Percentiles rank a stretch among this genome's conserved stretches.
Evolutionary conservation across 352 stramenopile species (phyloP).

Genomic region (Elongisporangium senticosum): DNA sequence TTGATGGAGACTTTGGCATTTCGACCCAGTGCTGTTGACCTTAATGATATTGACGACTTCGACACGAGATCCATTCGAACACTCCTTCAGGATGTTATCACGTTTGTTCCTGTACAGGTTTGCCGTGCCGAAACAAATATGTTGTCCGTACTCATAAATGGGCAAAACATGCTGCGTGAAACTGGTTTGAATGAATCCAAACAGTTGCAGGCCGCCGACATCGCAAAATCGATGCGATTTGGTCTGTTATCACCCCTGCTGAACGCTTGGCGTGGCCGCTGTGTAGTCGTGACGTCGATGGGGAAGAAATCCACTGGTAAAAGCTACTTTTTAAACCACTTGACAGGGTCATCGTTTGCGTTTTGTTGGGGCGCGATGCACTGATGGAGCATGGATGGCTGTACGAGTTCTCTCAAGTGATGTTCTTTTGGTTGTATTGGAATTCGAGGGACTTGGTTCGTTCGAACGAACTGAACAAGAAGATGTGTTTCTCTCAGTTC

Average conservation of each 20-base stretch:
- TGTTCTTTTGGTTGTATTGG: slow-evolving; percentile 60
- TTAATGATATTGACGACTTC: slow-evolving; percentile 3
- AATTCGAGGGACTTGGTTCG: slow-evolving; percentile 71
- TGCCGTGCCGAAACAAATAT: slow-evolving; percentile 59
- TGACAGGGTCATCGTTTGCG: slow-evolving; percentile 72
- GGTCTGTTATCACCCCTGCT: slow-evolving; percentile 38
- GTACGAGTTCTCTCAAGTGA: slow-evolving; percentile 18
- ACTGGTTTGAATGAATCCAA: slow-evolving; percentile 8
- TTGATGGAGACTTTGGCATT: slow-evolving; percentile 17
- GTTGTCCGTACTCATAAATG: slow-evolving; percentile 45
- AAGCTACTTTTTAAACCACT: slow-evolving; percentile 74
- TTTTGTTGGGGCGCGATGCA: slow-evolving; percentile 36
- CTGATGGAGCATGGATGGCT: slow-evolving; percentile 33
- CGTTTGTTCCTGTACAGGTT: slow-evolving; percentile 70
- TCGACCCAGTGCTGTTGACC: not conserved
- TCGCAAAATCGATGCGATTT: slow-evolving; percentile 44
- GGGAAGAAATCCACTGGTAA: slow-evolving; percentile 74
- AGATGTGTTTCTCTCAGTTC: slow-evolving; percentile 65
- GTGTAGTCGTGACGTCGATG: slow-evolving; percentile 58
- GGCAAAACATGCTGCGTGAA: slow-evolving; percentile 16
- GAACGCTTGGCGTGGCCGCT: slow-evolving; percentile 29
- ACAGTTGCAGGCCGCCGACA: slow-evolving; percentile 22
- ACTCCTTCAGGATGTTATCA: slow-evolving; percentile 44
- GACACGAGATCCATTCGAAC: slow-evolving; percentile 9
- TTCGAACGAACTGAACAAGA: slow-evolving; percentile 74